These are phyloP conservation scores for Podaxis sp. DNA, from an alignment of 768 basidiomycete species.

Conservation along the genomic window DNA sequence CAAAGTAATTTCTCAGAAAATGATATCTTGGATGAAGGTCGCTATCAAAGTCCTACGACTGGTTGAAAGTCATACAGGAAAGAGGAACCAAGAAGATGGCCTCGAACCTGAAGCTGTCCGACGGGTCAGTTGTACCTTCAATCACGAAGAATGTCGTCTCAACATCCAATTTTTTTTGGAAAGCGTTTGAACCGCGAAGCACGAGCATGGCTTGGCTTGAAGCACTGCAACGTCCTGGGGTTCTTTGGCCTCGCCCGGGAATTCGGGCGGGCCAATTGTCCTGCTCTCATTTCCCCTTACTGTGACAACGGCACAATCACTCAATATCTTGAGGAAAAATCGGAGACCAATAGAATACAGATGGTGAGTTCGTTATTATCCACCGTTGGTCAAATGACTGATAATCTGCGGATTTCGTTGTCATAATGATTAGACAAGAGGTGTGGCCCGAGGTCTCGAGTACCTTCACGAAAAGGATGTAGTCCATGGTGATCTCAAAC, in stretches of 20 bases:
- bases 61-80: background rate
- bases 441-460: constrained; percentile 78
- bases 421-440: constrained; percentile 39
- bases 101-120: background rate
- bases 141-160: constrained; percentile 7
- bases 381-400: background rate
- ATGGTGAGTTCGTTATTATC: background rate
- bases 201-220: constrained; percentile 8
- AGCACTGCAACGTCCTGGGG: background rate
- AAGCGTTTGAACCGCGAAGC: too few relatives aligned
- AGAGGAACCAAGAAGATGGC: rapidly evolving
- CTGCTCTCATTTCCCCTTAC: background rate
- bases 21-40: background rate
- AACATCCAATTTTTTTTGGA: too few relatives aligned
- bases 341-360: background rate
- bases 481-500: constrained; percentile 81
- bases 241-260: background rate
- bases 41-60: constrained; percentile 20
- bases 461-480: constrained; percentile 70
- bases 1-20: too few relatives aligned
- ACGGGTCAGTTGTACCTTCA: background rate
- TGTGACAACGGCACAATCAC: background rate
- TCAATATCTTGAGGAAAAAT: background rate
- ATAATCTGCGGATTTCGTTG: too few relatives aligned
- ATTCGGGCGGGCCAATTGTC: background rate